These are phyloP conservation scores for Pleomassaria siparia DNA, from an alignment of 2,329 filamentous ascomycete genomes.

Conservation along the genomic window DNA sequence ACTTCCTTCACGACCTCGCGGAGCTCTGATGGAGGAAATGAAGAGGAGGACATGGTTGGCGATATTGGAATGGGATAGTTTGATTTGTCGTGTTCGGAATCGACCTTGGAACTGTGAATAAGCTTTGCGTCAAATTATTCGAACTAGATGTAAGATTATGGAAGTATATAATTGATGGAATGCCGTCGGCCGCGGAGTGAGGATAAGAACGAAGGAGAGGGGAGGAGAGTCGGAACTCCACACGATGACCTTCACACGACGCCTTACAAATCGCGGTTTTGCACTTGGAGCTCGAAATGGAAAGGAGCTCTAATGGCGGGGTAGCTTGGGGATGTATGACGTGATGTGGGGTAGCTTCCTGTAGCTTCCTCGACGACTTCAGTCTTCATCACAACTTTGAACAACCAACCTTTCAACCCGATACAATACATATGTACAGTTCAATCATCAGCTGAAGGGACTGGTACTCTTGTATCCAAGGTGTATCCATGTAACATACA, in stretches of 20 bases:
- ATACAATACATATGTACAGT: too few relatives aligned
- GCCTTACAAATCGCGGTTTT: slow-evolving; percentile 2
- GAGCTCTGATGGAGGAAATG: slow-evolving; percentile 48
- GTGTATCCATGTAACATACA: too few relatives aligned
- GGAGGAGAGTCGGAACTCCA: background rate
- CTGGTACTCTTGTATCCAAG: too few relatives aligned
- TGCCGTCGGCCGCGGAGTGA: too few relatives aligned
- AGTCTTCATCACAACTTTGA: background rate
- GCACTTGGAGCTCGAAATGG: background rate
- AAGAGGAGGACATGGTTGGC: slow-evolving; percentile 11
- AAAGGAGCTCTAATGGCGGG: slow-evolving; percentile 1
- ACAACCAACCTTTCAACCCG: too few relatives aligned
- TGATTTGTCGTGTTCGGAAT: background rate
- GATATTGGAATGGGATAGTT: background rate
- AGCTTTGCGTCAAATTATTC: too few relatives aligned
- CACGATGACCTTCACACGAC: background rate
- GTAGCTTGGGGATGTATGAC: background rate
- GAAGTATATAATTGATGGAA: too few relatives aligned
- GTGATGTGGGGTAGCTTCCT: slow-evolving; percentile 1
- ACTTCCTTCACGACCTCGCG: slow-evolving; percentile 52
- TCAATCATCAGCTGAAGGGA: too few relatives aligned
- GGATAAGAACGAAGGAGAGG: too few relatives aligned
- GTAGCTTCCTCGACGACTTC: background rate
- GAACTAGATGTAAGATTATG: background rate
- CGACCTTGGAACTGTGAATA: too few relatives aligned